phyloP scores from a whole-genome alignment of 306 rosid genomes.

The Ceratonia siliqua region DNA sequence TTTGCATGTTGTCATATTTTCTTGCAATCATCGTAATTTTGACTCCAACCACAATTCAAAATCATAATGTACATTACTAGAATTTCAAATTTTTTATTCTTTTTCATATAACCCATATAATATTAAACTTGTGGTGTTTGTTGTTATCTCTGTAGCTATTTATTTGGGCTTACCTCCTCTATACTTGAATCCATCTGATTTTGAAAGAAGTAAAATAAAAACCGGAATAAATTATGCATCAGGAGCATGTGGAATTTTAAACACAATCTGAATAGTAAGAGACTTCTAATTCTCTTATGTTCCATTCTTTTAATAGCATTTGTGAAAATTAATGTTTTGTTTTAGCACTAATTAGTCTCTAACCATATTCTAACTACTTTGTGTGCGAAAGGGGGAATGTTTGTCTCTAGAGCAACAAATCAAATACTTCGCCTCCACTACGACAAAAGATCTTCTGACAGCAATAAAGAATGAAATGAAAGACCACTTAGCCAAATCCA shows the following conservation, averaged over 20 bases:
- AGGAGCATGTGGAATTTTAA: neutral
- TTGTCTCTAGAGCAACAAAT: no score
- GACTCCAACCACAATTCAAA: no score
- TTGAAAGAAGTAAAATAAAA: neutral
- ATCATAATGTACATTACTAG: no score
- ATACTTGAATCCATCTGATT: neutral
- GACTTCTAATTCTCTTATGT: neutral
- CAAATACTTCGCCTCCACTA: no score
- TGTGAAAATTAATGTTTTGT: no score
- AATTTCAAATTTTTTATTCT: no score
- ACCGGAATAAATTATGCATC: neutral
- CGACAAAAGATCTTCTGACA: no score
- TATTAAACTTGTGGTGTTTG: neutral
- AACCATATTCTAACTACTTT: neutral
- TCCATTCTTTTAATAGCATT: neutral
- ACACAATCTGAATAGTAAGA: neutral
- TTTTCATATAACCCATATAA: no score
- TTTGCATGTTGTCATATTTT: no score
- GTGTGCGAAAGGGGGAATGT: no score
- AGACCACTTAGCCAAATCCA: neutral
- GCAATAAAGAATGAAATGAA: neutral
- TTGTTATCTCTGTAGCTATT: neutral
- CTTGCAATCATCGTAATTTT: no score
- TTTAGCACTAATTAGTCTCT: neutral
- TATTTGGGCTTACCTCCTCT: neutral